Base-by-base conservation (phyloP, 257 asterid genomes). In the Rubia yunnanensis region DNA sequence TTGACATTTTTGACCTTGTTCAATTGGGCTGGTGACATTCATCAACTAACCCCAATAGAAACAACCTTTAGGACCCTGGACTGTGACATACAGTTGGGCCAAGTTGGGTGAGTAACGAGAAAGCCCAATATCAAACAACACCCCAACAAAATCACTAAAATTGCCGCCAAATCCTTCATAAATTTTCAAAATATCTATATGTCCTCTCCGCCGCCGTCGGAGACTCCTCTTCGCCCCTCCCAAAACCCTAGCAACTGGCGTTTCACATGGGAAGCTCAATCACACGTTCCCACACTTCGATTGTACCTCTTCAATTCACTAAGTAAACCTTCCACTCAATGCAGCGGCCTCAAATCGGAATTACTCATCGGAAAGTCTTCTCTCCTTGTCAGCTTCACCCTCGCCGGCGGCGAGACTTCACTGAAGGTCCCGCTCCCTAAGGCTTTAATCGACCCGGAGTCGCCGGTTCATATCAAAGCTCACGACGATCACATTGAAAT, bases 401-500 rank as follows among this genome's bases (percentile, higher is more conserved):
- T 71, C 63, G 7, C 55, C 30, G 72, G 66, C 54, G 55, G 50
- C 38, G 82, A 72, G 78, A 76, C 79, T 2, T 70, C 71, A 46
- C 68, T 90, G 62, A 64, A 64, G 49, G 88, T 88, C 2, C 94
- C 86, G 7, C 72, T 85, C 23, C 98, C 98, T 20, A 74, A 85
- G 67, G 90, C 85, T 44, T 70, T 92, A 72, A 68, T 92, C 31
- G 97, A 92, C 74, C 68, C 77, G 44, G 99, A 92, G 32, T 68
- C 88, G 20, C 83, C 85, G 15, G 66, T 79, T 74, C 74, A 72
- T 59, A 76, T 78, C 64, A 88, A 82, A 82, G 71, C 76, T 0
- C 80, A 86, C 63, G 86, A 84, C 73, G 92, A 83, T 74, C 90
- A 86, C 69, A 77, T 94, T 72, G 97, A 90, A 79, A 85, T 83